Conservation (phyloP, 2,329 filamentous ascomycete genomes). For the Ceratocystis variospora region DNA sequence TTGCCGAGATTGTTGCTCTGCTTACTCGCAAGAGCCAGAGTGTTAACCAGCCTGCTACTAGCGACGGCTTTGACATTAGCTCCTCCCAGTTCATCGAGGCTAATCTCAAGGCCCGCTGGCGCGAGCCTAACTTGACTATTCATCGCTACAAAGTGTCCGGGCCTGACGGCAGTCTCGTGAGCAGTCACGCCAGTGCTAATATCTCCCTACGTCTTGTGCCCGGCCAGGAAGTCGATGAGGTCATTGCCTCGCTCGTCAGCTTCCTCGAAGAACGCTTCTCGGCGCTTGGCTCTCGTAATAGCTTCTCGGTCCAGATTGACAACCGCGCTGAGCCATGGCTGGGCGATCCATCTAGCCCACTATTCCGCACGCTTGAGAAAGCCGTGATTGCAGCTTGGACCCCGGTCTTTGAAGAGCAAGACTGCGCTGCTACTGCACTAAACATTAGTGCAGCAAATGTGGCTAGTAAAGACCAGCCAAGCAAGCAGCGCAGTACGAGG, state of each 20-base stretch:
- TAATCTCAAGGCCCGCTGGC: conserved; percentile 85
- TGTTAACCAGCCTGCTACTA: not conserved
- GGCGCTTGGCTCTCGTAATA: conserved; percentile 65
- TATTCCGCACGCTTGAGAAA: conserved; percentile 76
- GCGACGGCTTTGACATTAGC: not conserved
- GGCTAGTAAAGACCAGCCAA: conserved; percentile 17
- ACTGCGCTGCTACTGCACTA: conserved; percentile 8
- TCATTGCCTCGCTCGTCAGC: conserved; percentile 51
- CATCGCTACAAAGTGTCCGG: conserved; percentile 89
- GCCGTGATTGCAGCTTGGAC: conserved; percentile 80
- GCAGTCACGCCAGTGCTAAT: conserved; percentile 72
- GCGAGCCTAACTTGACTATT: conserved; percentile 85
- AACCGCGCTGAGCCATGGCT: conserved; percentile 95
- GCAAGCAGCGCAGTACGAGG: conserved; percentile 19
- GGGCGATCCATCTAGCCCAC: conserved; percentile 76
- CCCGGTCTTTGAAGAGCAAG: conserved; percentile 32
- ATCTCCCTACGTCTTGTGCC: conserved; percentile 87
- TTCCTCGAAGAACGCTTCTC: conserved; percentile 62
- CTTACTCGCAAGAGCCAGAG: conserved; percentile 44
- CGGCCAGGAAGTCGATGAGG: conserved; percentile 72
- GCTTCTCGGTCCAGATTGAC: conserved; percentile 68
- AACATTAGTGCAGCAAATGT: conserved; percentile 11
- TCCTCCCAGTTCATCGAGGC: conserved; percentile 44
- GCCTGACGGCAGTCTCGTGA: conserved; percentile 82
- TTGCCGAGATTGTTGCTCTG: conserved; percentile 69